A percentile compares a stretch with the other conserved stretches of the same genome.
These are phyloP conservation scores for Cicer judaicum DNA, from an alignment of 306 rosid species.

Conservation along the genomic window DNA sequence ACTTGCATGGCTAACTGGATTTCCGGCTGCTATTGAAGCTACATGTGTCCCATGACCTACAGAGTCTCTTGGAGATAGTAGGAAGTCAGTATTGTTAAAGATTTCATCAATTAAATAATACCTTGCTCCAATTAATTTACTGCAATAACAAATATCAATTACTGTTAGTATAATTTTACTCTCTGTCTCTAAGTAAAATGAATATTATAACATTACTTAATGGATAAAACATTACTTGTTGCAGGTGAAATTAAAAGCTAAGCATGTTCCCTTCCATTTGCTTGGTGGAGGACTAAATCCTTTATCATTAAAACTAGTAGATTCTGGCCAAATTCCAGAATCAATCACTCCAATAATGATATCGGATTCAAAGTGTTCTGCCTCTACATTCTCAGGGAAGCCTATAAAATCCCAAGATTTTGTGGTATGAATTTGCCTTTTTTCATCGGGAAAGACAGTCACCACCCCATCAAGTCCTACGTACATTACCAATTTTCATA, in stretches of 20 bases:
- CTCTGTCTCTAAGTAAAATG: no score
- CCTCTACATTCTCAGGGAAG: conserved; percentile 36
- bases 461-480: conserved; percentile 53
- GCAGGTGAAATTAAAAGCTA: no score
- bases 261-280: no score
- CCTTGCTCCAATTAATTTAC: no score
- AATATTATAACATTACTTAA: no score
- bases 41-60: no score
- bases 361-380: conserved; percentile 41
- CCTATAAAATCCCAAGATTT: conserved; percentile 74
- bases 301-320: conserved; percentile 52
- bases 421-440: conserved; percentile 52
- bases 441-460: conserved; percentile 56
- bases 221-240: no score
- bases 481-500: conserved; percentile 8
- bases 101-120: no score
- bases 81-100: no score
- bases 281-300: conserved; percentile 38
- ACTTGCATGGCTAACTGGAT: conserved; percentile 45
- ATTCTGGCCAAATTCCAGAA: conserved; percentile 64
- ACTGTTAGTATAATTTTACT: no score
- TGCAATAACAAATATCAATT: no score
- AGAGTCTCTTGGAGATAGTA: no score
- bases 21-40: conserved; percentile 58
- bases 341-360: conserved; percentile 58